These are phyloP conservation scores for Globisporangium spiculum DNA, from an alignment of 352 stramenopile genomes.

Conservation along the genomic window DNA sequence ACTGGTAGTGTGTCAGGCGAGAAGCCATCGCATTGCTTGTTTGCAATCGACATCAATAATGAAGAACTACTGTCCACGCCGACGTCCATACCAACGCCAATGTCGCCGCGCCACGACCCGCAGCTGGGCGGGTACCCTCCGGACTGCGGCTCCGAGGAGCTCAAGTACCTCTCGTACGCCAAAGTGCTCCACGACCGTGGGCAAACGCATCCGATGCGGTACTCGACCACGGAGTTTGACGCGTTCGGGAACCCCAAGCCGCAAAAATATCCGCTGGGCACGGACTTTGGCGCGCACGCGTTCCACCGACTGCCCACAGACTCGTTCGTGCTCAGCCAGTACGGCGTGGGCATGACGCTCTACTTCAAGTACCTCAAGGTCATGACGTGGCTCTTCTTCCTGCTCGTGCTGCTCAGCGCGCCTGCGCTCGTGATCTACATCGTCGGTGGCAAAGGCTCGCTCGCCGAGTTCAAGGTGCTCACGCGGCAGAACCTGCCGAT, in stretches of 20 bases:
- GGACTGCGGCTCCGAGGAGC: constrained; percentile 65
- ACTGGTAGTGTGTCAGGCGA: not conserved
- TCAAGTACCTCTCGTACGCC: constrained; percentile 80
- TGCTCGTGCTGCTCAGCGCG: constrained; percentile 64
- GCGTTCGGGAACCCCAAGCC: constrained; percentile 50
- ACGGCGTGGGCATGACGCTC: constrained; percentile 69
- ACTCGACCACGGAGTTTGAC: constrained; percentile 56
- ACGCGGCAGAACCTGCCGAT: constrained; percentile 63
- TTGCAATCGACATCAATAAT: constrained; percentile 8
- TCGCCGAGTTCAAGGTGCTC: constrained; percentile 58
- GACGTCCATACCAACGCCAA: not conserved
- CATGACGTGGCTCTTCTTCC: constrained; percentile 79
- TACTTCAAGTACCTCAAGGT: constrained; percentile 90
- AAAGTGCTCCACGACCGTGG: constrained; percentile 72
- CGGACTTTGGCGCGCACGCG: constrained; percentile 73
- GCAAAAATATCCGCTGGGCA: constrained; percentile 53
- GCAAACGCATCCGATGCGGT: constrained; percentile 73
- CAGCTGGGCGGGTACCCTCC: constrained; percentile 71
- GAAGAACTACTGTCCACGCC: not conserved
- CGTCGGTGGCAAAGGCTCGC: constrained; percentile 51
- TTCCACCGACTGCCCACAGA: constrained; percentile 76
- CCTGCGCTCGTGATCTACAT: constrained; percentile 65
- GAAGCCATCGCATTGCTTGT: not conserved
- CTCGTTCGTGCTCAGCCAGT: constrained; percentile 73
- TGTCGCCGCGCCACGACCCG: constrained; percentile 48